These are phyloP conservation scores for Cylindrodendrum hubeiense DNA, from an alignment of 2,329 filamentous ascomycete genomes.

Conservation along the genomic window DNA sequence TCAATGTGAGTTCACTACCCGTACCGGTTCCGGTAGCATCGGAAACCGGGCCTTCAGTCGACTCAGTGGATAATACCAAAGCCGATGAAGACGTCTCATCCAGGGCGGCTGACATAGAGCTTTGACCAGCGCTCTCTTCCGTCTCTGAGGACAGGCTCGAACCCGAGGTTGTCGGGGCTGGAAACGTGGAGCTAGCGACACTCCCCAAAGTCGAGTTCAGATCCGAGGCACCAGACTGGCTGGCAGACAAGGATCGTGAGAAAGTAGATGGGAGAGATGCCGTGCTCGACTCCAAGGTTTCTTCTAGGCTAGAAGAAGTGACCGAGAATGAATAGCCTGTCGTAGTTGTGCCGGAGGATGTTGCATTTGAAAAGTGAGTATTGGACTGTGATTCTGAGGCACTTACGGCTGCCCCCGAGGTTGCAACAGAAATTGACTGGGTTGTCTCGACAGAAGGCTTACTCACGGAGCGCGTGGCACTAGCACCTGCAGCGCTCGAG, in stretches of 20 bases:
- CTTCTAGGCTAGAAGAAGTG: background rate
- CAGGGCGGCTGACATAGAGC: background rate
- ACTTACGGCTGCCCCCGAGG: background rate
- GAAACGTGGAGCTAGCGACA: background rate
- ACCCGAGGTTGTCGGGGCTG: background rate
- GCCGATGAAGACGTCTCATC: background rate
- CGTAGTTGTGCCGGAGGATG: background rate
- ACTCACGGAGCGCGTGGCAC: background rate
- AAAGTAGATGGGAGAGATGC: background rate
- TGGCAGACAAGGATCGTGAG: background rate
- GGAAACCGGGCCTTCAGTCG: background rate
- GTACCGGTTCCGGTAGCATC: background rate
- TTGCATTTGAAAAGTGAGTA: background rate
- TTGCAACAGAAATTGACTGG: background rate
- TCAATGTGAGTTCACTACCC: background rate
- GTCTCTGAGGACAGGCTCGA: background rate
- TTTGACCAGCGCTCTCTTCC: background rate
- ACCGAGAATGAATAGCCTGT: background rate
- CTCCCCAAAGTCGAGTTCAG: background rate
- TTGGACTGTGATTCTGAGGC: background rate
- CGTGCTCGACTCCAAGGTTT: background rate
- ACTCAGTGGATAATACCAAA: background rate
- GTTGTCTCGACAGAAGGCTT: background rate
- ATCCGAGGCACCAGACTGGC: background rate
- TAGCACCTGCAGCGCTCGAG: constrained; percentile 2